phyloP scores from a whole-genome alignment of 2,329 filamentous ascomycete species.

The Fusarium lateritium region DNA sequence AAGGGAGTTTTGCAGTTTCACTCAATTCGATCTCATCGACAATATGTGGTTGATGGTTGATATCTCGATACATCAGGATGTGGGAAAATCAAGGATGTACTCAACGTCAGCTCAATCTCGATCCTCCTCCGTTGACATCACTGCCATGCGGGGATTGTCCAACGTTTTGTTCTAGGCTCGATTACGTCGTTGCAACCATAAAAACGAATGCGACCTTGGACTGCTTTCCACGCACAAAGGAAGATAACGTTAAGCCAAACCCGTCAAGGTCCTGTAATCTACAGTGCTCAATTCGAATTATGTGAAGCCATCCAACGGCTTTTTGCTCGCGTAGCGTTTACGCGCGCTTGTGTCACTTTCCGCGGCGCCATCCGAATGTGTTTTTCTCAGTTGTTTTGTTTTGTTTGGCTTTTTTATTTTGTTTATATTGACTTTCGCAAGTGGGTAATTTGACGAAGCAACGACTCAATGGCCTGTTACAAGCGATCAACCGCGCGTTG shows the following conservation, averaged over 20 bases:
- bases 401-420: conserved; percentile 29
- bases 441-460: conserved; percentile 26
- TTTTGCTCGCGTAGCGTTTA: conserved; percentile 11
- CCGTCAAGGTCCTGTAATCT: neutral
- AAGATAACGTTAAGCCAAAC: neutral
- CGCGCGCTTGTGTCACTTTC: neutral
- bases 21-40: conserved; percentile 18
- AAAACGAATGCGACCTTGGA: neutral
- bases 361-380: neutral
- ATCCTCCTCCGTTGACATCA: conserved; percentile 16
- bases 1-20: conserved; percentile 2
- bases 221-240: neutral
- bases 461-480: conserved; percentile 27
- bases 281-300: neutral
- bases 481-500: conserved; percentile 31
- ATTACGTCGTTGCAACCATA: conserved; percentile 12
- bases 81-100: neutral
- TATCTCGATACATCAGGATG: neutral
- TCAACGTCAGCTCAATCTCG: conserved; percentile 9
- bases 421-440: conserved; percentile 27
- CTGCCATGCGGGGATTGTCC: neutral
- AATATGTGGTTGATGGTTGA: neutral
- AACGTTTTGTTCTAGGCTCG: conserved; percentile 4
- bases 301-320: conserved; percentile 14
- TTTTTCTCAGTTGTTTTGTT: conserved; percentile 24